Evolutionary conservation across 148 eudicot species (phyloP), one percentile per base, ranked within the genome.

Genomic region (Selenicereus undatus): DNA sequence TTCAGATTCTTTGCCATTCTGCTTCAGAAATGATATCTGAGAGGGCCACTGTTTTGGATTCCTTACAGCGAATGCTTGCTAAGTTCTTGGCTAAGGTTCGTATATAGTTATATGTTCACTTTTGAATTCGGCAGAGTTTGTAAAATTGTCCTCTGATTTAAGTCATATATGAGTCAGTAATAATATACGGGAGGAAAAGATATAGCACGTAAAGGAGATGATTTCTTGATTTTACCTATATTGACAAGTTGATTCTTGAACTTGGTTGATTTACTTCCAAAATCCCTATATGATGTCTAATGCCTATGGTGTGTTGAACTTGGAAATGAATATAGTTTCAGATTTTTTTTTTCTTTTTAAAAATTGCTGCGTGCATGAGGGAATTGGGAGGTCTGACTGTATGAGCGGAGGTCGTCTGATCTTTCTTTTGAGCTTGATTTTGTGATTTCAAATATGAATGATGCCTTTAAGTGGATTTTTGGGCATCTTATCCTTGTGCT

Each of bases 61-160:
- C 86, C 88, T 88, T 96, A 85, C 90, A 92, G 89, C 84, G 81
- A 84, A 83, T 79, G 75, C 88, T 96, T 82, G 95, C 99, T 73
- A 87, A 87, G 75, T 94, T 96, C 89, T 82, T 96, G 94, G 94
- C 98, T 22, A 89, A 96, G 99, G 93, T 91, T 80, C 83, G 32
- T 32, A 85, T 77, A 32, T 60, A n/a, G 56, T 35, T 51, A 26
- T 35, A 3, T 60, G 42, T 12, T 50, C 48, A 3, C 21, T 66
- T 39, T 42, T 26, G 22, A 7, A 14, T 6, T 39, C 32, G 1
- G 36, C 48, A 71, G 45, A 39, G 24, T 70, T 62, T 62, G 13
- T 21, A 45, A 36, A 50, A 78, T 27, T 22, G 2, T 17, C 27
- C 30, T 16, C 35, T 52, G 74, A 4, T 45, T 22, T 58, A 22